These are phyloP conservation scores for Scytalidium sp. DNA, from an alignment of 2,329 filamentous ascomycete genomes.

Conservation along the genomic window DNA sequence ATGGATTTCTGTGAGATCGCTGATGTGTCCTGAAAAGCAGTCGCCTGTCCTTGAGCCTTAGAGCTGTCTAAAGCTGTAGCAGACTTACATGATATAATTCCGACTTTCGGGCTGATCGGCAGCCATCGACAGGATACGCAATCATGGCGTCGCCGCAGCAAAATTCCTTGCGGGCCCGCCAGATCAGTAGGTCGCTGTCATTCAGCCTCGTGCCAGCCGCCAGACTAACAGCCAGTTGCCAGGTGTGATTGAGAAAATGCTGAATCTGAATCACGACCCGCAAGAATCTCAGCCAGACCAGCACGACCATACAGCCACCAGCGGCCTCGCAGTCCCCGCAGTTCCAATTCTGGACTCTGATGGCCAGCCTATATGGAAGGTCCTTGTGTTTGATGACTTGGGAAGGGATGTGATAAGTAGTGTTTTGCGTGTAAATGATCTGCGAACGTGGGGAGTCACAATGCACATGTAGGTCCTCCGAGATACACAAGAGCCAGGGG, in stretches of 20 bases:
- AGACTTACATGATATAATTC: conserved; percentile 21
- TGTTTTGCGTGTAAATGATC: conserved; percentile 88
- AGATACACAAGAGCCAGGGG: neutral
- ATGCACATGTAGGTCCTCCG: conserved; percentile 73
- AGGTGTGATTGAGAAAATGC: conserved; percentile 93
- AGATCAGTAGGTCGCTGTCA: conserved; percentile 57
- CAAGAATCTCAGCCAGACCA: conserved; percentile 50
- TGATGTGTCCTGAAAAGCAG: conserved; percentile 13
- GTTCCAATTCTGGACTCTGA: conserved; percentile 82
- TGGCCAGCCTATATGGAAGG: conserved; percentile 95
- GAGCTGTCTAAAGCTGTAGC: conserved; percentile 4
- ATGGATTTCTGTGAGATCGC: conserved; percentile 3
- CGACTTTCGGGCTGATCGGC: conserved; percentile 25
- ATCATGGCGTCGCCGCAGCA: conserved; percentile 53
- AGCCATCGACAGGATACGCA: conserved; percentile 21
- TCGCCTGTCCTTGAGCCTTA: conserved; percentile 1
- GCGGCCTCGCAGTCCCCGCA: conserved; percentile 63
- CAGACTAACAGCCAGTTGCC: conserved; percentile 49
- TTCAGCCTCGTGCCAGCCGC: conserved; percentile 6
- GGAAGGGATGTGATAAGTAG: conserved; percentile 96
- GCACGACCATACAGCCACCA: conserved; percentile 58
- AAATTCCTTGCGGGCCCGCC: conserved; percentile 65
- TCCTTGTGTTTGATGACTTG: conserved; percentile 88
- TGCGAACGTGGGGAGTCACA: conserved; percentile 91
- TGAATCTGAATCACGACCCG: conserved; percentile 83